Percentiles rank a stretch among this genome's conserved stretches.
phyloP scores from a whole-genome alignment of 371 early-diverging fungal genomes.

The Lichtheimia corymbifera region DNA sequence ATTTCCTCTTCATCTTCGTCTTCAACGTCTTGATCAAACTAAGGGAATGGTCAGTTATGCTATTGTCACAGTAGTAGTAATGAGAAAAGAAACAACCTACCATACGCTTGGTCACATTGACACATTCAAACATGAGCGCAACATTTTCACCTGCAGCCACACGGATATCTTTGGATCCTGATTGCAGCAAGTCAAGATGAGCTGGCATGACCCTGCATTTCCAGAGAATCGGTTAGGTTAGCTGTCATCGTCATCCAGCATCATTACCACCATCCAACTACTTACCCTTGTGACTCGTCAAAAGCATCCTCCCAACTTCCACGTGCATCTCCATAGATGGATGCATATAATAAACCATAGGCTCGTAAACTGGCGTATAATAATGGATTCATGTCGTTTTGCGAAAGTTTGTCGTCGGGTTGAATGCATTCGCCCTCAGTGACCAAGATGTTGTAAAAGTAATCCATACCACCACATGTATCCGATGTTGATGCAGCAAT shows the following conservation, averaged over 20 bases:
- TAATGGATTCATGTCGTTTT: slow-evolving; percentile 16
- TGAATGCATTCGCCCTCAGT: slow-evolving; percentile 23
- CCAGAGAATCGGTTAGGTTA: background rate
- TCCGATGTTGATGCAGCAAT: slow-evolving; percentile 58
- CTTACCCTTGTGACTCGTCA: slow-evolving; percentile 45
- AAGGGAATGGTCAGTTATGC: background rate
- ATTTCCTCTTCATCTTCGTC: slow-evolving; percentile 43
- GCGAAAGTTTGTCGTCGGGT: slow-evolving; percentile 17
- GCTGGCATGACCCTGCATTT: slow-evolving; percentile 27
- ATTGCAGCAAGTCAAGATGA: slow-evolving; percentile 55
- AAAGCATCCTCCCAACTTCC: slow-evolving; percentile 35
- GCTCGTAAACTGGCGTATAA: slow-evolving; percentile 44
- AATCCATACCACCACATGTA: slow-evolving; percentile 34
- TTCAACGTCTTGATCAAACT: slow-evolving; percentile 26
- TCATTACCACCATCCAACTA: background rate
- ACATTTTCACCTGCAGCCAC: slow-evolving; percentile 74
- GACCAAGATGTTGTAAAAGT: slow-evolving; percentile 30
- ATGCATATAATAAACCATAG: slow-evolving; percentile 51
- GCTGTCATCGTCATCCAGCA: too few species aligned
- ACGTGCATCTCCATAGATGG: slow-evolving; percentile 40
- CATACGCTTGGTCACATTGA: slow-evolving; percentile 8
- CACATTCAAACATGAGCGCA: slow-evolving; percentile 65
- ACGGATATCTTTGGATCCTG: slow-evolving; percentile 60
- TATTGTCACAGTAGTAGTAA: background rate
- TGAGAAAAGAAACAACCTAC: background rate